These are phyloP conservation scores for Phragmites australis DNA, from an alignment of 176 grass and related monocot species.

Conservation along the genomic window DNA sequence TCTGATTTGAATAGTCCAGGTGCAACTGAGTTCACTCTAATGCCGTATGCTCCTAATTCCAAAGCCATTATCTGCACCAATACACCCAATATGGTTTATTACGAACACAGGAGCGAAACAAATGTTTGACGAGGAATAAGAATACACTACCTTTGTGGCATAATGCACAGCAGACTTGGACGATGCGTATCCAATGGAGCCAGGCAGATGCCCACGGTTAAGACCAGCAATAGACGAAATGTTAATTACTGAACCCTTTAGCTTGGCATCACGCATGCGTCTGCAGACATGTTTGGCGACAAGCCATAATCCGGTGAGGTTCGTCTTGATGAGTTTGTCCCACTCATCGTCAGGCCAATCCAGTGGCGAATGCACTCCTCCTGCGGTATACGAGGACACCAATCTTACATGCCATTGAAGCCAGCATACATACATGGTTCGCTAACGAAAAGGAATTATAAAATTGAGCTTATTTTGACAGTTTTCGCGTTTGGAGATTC, in stretches of 20 bases:
- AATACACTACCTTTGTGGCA: conserved; percentile 62
- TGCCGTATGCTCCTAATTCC: conserved; percentile 70
- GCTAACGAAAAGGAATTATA: not conserved
- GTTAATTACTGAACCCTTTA: conserved; percentile 74
- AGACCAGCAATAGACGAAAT: conserved; percentile 72
- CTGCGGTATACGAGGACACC: conserved; percentile 31
- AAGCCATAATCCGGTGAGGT: conserved; percentile 81
- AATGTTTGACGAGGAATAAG: not conserved
- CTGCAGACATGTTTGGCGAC: conserved; percentile 81
- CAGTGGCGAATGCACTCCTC: conserved; percentile 64
- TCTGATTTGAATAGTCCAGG: conserved; percentile 87
- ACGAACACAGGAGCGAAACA: not conserved
- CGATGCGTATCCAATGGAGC: conserved; percentile 58
- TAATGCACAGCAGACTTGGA: conserved; percentile 73
- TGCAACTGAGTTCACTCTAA: conserved; percentile 78
- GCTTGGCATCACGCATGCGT: conserved; percentile 63
- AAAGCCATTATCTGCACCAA: conserved; percentile 72
- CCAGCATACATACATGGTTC: not conserved
- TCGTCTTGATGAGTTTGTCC: conserved; percentile 71
- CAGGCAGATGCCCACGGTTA: conserved; percentile 60
- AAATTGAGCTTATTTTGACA: not conserved
- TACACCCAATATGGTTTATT: not conserved
- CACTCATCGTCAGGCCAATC: conserved; percentile 83
- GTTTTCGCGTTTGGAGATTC: not conserved
- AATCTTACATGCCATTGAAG: conserved; percentile 16